Evolutionary conservation across 2,329 filamentous ascomycete genomes (phyloP), one percentile per base, ranked within the genome.

Genomic region (Lecanicillium sp.): DNA sequence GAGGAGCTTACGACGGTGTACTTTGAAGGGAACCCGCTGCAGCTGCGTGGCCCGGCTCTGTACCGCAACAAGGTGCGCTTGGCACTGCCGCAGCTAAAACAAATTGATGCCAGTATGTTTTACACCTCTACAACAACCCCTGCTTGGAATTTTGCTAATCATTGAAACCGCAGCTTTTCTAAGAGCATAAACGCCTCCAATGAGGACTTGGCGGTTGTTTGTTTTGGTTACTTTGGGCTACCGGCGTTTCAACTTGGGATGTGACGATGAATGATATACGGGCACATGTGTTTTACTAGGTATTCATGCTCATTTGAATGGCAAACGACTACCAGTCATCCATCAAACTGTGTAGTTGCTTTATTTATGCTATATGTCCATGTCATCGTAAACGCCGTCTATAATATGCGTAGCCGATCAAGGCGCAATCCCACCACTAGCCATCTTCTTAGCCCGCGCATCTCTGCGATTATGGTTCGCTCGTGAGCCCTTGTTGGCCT

Each of bases 61-160:
- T 98, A 98, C 62, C 72, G 92, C 54, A 97, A 96, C 65, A 98
- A 98, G 65, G 79, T 98, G 31, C 75, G 83, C 43, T 64, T 98
- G 59, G 84, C 88, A 25, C 62, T 98, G 60, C 92, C 92, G 41
- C 84, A 92, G 60, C 68, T 98, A 37, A 77, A 77, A 57, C 89
- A 98, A 68, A 96, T 98, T 58, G 92, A 98, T 76, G 92, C 92
- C 43, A 94, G 90, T 96, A 71, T 79, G 88, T 86, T 11, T 27
- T 17, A 20, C 5, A 8, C 5, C 14, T 8, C 29, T n/a, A 3
- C 17, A 10, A 18, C 9, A 4, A 3, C 14, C 34, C 17, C 5
- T 15, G 10, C 27, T 10, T 10, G n/a, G 7, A 13, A 15, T 7
- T 13, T 14, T 33, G 15, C 32, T 42, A 20, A 42, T 28, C n/a